Evolutionary conservation across 805 yeast species (phyloP).

Genomic region (Phaffomyces thermotolerans): DNA sequence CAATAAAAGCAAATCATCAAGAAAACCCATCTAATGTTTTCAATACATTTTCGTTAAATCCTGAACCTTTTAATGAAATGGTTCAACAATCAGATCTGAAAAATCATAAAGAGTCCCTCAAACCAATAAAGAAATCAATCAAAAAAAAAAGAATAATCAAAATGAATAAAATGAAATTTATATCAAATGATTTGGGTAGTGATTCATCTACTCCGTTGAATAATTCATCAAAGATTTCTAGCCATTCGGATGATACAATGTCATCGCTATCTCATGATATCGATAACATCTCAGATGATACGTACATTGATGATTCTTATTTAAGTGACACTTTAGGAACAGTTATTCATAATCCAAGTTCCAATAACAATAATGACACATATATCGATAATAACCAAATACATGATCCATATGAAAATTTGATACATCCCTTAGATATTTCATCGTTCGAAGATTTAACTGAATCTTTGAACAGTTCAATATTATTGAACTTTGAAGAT

Average conservation of each 20-base stretch:
- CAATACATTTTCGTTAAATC: constrained; percentile 17
- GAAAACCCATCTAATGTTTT: constrained; percentile 2
- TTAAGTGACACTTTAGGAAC: neutral
- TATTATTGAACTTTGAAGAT: no score
- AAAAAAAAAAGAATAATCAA: constrained; percentile 19
- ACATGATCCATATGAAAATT: constrained; percentile 18
- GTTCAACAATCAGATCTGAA: constrained; percentile 13
- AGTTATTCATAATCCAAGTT: neutral
- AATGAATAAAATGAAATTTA: constrained; percentile 7
- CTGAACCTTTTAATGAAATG: constrained; percentile 12
- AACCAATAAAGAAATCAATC: neutral
- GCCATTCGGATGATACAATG: constrained; percentile 4
- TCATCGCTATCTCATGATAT: no score
- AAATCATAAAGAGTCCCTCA: neutral
- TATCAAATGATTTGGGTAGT: neutral
- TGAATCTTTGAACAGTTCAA: neutral
- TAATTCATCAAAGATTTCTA: constrained; percentile 1
- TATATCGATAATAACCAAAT: neutral
- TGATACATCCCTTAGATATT: constrained; percentile 21
- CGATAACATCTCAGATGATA: no score
- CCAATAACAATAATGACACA: constrained; percentile 1
- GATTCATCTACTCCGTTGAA: neutral
- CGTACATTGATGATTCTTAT: neutral
- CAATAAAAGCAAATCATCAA: neutral
- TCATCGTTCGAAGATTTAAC: constrained; percentile 9